Base-by-base conservation (phyloP, 495 filamentous ascomycete species). In the Neurospora sp. region DNA sequence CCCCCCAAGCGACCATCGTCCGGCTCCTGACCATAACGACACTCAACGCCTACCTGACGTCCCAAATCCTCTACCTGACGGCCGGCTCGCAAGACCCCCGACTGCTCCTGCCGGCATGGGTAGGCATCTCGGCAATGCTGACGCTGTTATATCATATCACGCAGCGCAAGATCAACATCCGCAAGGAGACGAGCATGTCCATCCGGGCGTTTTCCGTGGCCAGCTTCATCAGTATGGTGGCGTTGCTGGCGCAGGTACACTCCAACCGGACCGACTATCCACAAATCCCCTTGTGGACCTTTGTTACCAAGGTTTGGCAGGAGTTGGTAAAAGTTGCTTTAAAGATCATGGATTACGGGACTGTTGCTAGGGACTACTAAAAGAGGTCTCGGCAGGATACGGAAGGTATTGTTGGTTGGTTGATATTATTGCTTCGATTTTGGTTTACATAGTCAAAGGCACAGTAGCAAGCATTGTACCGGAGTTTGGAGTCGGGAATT, bases 31-130 rank as follows among this genome's bases (percentile, higher is more conserved):
- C 93, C 60, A 93, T 92, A 71, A 92, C 91, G 76, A 88, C 90
- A 38, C 85, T 93, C 72, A 94, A 95, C 78, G 91, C 91, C 72
- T 95, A 93, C 80, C 85, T 93, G 70, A 94, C 92, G 38, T 93
- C 91, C 74, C 93, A 90, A 86, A 90, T 93, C 5, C 88, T 96
- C 14, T 91, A 92, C 78, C 83, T 95, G 39, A 91, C 90, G 7
- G 92, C 91, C 70, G 93, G 90, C 73, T 90, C 88, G 23, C 88
- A 90, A 70, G 92, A 94, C 79, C 91, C 92, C 0, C 89, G 92
- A 37, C 87, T 93, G 73, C 88, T 96, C n/a, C 84, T 96, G 5
- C 92, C 92, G 31, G 92, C 93, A 31, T 96, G 93, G 93, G 91
- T 97, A 72, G 90, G 90, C 70, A 95, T 97, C 72, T 91, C 93